These are phyloP conservation scores for Mycoemilia scoparia DNA, from an alignment of 192 early-diverging fungal genomes.

Conservation along the genomic window DNA sequence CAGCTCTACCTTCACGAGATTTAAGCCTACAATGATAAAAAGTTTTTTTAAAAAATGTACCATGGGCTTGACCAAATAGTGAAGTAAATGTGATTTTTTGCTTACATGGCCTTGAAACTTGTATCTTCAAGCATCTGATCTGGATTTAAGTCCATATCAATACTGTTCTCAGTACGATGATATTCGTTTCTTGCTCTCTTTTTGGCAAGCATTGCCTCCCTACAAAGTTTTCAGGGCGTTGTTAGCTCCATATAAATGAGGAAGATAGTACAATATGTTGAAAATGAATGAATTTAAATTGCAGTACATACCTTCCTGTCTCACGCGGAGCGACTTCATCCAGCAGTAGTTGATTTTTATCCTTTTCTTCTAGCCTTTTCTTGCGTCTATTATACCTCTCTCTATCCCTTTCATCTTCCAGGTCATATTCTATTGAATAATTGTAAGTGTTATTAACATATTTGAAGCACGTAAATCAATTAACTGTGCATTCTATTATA, in stretches of 20 bases:
- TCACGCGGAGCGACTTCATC: conserved; percentile 28
- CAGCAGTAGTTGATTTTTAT: conserved; percentile 18
- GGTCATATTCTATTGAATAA: conserved; percentile 26
- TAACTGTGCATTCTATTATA: no score
- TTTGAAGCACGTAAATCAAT: no score
- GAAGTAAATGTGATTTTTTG: no score
- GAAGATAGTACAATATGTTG: no score
- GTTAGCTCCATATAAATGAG: no score
- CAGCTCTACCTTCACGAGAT: conserved; percentile 22
- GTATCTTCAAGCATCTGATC: conserved; percentile 22
- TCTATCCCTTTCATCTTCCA: conserved; percentile 36
- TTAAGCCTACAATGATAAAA: conserved; percentile 2
- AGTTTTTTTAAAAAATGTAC: background rate
- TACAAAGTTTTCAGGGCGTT: no score
- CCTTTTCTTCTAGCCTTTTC: conserved; percentile 9
- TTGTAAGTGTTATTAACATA: background rate
- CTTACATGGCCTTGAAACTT: background rate
- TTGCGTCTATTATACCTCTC: conserved; percentile 7
- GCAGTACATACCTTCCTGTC: no score
- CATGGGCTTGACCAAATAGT: background rate
- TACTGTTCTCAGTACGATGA: conserved; percentile 8
- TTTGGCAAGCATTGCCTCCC: conserved; percentile 19
- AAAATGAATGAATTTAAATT: no score
- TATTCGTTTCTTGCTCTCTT: conserved; percentile 8
- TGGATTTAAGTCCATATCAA: conserved; percentile 13